Evolutionary conservation across 306 rosid species (phyloP).

Genomic region (Vigna trinervia): DNA sequence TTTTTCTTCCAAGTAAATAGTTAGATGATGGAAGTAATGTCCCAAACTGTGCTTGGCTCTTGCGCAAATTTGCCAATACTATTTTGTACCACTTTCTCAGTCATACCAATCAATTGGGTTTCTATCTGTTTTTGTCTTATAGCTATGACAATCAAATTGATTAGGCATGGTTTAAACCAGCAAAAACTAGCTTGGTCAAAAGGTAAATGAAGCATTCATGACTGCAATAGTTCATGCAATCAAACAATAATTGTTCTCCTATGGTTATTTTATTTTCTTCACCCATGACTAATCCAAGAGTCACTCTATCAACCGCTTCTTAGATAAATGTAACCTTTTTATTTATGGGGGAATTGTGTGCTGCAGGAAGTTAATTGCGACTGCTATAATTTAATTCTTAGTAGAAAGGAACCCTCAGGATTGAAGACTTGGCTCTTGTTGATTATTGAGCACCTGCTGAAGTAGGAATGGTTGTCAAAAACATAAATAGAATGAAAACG

Average conservation of each 20-base stretch:
- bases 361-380: background rate
- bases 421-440: conserved; percentile 17
- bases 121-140: conserved; percentile 17
- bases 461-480: conserved; percentile 6
- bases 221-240: conserved; percentile 27
- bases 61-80: conserved; percentile 14
- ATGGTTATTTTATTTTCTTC: conserved; percentile 11
- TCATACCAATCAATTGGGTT: conserved; percentile 14
- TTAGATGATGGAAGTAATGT: conserved; percentile 31
- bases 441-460: conserved; percentile 26
- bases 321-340: conserved; percentile 10
- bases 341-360: conserved; percentile 17
- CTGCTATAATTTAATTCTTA: background rate
- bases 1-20: conserved; percentile 17
- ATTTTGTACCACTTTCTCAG: conserved; percentile 32
- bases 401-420: conserved; percentile 14
- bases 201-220: conserved; percentile 24
- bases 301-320: conserved; percentile 21
- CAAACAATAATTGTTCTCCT: conserved; percentile 12
- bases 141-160: background rate
- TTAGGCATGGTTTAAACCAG: conserved; percentile 38
- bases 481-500: conserved; percentile 15
- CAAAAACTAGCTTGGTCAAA: conserved; percentile 41
- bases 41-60: conserved; percentile 37
- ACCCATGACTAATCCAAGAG: background rate